A percentile compares a stretch with the other conserved stretches of the same genome.
phyloP scores from a whole-genome alignment of 2,329 filamentous ascomycete genomes.

The Dactylellina cionopaga region DNA sequence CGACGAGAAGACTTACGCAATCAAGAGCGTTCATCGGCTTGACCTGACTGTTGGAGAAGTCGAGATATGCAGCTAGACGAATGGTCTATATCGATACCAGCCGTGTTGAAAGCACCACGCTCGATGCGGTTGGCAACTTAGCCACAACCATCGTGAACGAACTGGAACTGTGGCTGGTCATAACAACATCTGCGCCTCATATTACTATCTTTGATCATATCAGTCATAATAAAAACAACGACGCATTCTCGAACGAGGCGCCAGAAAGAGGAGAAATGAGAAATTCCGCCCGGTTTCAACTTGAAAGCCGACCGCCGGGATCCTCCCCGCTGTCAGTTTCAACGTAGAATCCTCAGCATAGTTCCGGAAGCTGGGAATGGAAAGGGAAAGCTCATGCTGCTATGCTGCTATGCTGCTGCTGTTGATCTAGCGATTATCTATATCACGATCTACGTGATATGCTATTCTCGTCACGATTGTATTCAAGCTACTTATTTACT shows the following conservation, averaged over 20 bases:
- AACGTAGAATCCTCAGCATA: background rate
- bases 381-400: too few species aligned
- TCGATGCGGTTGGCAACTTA: background rate
- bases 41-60: conserved; percentile 20
- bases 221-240: too few species aligned
- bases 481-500: too few species aligned
- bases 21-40: conserved; percentile 3
- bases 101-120: background rate
- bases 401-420: too few species aligned
- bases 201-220: too few species aligned
- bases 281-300: conserved; percentile 22
- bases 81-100: conserved; percentile 20
- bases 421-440: too few species aligned
- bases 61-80: conserved; percentile 23
- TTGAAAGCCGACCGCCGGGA: background rate
- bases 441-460: too few species aligned
- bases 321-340: background rate
- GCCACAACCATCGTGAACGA: background rate
- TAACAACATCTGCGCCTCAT: too few species aligned
- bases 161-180: background rate
- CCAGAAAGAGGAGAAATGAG: too few species aligned
- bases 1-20: conserved; percentile 22
- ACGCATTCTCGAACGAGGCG: too few species aligned
- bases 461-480: too few species aligned
- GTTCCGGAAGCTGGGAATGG: too few species aligned